phyloP scores from a whole-genome alignment of 306 rosid genomes.

The Cucumis cinereus region DNA sequence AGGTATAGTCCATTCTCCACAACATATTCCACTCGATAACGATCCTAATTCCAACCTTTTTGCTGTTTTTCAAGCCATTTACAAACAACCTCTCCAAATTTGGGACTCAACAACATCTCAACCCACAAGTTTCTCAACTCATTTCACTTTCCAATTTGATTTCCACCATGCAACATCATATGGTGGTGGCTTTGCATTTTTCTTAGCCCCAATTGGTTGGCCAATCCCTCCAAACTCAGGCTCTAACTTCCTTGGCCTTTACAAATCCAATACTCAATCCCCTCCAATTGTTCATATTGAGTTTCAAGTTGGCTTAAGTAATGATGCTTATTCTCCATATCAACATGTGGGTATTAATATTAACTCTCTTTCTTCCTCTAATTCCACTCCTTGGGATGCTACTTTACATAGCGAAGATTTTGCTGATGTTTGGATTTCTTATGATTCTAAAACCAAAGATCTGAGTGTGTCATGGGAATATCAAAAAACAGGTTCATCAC shows the following conservation, averaged over 20 bases:
- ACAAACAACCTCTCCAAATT: not conserved
- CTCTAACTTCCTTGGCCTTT: not conserved
- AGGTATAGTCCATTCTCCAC: no score
- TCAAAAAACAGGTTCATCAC: not conserved
- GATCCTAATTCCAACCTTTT: not conserved
- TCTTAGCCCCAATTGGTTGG: not conserved
- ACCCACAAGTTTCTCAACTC: not conserved
- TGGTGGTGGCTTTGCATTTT: not conserved
- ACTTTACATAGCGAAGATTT: conserved; percentile 1
- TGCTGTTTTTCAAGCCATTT: not conserved
- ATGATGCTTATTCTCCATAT: not conserved
- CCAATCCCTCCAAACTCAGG: not conserved
- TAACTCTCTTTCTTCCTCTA: not conserved
- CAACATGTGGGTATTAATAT: not conserved
- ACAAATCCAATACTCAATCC: not conserved
- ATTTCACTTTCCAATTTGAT: not conserved
- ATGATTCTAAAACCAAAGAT: not conserved
- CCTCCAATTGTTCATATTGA: not conserved
- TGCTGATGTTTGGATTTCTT: not conserved
- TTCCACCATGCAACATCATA: not conserved
- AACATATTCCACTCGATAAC: no score
- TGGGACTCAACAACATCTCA: not conserved
- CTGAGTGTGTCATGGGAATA: conserved; percentile 1
- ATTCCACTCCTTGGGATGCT: not conserved
- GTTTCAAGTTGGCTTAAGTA: not conserved